phyloP scores from a whole-genome alignment of 2,329 filamentous ascomycete species.

The Balansia obtecta region DNA sequence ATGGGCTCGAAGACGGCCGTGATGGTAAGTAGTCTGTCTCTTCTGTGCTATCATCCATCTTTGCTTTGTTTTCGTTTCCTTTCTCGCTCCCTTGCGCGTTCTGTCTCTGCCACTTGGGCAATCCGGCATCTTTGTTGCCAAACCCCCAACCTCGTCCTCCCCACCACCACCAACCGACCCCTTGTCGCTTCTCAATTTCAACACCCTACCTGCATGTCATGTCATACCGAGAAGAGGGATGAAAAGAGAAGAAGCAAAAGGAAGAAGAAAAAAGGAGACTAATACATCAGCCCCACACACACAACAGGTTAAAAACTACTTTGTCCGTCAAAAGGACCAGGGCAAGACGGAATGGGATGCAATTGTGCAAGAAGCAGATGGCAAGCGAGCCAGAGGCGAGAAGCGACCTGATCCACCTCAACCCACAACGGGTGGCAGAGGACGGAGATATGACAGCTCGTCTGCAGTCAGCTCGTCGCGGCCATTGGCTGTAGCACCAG shows the following conservation, averaged over 20 bases:
- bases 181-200: not conserved
- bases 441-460: conserved; percentile 37
- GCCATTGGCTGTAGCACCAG: conserved; percentile 36
- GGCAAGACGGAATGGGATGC: conserved; percentile 46
- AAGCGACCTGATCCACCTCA: conserved; percentile 46
- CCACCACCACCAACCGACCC: no score
- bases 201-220: not conserved
- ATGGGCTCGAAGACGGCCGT: conserved; percentile 77
- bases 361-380: conserved; percentile 48
- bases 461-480: conserved; percentile 17
- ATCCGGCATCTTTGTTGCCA: not conserved
- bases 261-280: not conserved
- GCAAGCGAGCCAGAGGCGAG: conserved; percentile 42
- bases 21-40: conserved; percentile 49
- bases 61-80: not conserved
- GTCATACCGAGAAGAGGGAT: conserved; percentile 1
- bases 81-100: not conserved
- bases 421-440: conserved; percentile 35
- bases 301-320: conserved; percentile 61
- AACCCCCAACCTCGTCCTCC: not conserved
- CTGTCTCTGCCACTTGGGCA: not conserved
- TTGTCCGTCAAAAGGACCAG: conserved; percentile 48
- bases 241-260: not conserved
- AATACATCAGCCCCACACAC: conserved; percentile 4
- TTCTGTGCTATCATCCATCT: not conserved